Conservation (phyloP, 257 asterid genomes). For the Agastache rugosa region DNA sequence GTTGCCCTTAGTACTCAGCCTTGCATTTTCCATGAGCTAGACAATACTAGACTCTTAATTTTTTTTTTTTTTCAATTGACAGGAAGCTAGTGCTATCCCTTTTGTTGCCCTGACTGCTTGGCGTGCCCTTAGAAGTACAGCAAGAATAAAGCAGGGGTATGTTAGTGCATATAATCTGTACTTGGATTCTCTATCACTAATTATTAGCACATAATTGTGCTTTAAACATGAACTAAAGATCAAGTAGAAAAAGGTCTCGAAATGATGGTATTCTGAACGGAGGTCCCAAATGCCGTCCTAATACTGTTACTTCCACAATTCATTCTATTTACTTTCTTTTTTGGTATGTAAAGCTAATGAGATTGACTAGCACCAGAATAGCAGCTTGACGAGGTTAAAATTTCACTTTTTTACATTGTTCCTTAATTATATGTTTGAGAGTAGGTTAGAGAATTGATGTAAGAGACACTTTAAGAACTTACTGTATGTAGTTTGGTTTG, state of each 20-base stretch:
- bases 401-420: neutral
- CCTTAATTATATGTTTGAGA: neutral
- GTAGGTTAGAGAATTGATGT: constrained; percentile 2
- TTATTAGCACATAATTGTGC: constrained; percentile 1
- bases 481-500: constrained; percentile 9
- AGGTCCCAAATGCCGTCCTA: neutral
- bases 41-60: neutral
- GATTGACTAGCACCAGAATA: neutral
- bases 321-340: constrained; percentile 6
- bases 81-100: constrained; percentile 99
- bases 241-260: constrained; percentile 14
- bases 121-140: constrained; percentile 94
- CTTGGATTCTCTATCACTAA: constrained; percentile 1
- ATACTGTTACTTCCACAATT: constrained; percentile 10
- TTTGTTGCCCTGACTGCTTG: constrained; percentile 99
- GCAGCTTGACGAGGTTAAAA: neutral
- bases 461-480: neutral
- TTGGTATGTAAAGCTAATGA: constrained; percentile 11
- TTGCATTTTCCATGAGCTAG: constrained; percentile 13
- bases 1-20: constrained; percentile 10
- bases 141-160: constrained; percentile 79
- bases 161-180: constrained; percentile 35
- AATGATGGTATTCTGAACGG: neutral
- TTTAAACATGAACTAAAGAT: constrained; percentile 23
- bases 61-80: constrained; percentile 30